These are phyloP conservation scores for Penicillium hesseltinei DNA, from an alignment of 2,329 filamentous ascomycete genomes.

Conservation along the genomic window DNA sequence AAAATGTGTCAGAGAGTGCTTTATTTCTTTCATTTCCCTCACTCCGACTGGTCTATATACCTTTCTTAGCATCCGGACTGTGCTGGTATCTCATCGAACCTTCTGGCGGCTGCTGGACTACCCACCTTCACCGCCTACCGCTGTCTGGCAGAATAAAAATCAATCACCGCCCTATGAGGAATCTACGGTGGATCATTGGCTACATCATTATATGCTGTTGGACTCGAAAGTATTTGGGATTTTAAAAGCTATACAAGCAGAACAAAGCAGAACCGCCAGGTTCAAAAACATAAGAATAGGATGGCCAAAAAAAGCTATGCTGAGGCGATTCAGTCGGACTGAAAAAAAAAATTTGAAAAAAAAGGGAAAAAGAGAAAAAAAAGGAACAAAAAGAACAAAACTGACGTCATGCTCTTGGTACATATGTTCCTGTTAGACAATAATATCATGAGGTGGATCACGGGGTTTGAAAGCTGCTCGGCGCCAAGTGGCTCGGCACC, in stretches of 20 bases:
- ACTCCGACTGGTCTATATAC: slow-evolving; percentile 14
- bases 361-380: not conserved
- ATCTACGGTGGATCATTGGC: not conserved
- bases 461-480: not conserved
- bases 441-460: slow-evolving; percentile 6
- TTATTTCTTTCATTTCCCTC: not conserved
- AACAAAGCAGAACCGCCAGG: not conserved
- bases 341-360: not conserved
- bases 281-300: not conserved
- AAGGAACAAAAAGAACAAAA: not conserved
- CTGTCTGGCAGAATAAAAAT: slow-evolving; percentile 25
- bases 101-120: slow-evolving; percentile 39
- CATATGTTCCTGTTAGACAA: slow-evolving; percentile 8
- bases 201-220: not conserved
- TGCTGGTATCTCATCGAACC: slow-evolving; percentile 34
- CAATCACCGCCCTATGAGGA: slow-evolving; percentile 1
- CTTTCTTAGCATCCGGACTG: slow-evolving; percentile 10
- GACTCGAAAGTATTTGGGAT: not conserved
- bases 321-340: too few species aligned
- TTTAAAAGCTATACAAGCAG: not conserved
- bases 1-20: not conserved
- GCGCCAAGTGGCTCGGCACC: not conserved
- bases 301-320: not conserved
- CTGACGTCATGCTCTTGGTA: slow-evolving; percentile 4
- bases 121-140: slow-evolving; percentile 28